Conservation (phyloP, 495 filamentous ascomycete species). For the Hypoxylon intermedium region DNA sequence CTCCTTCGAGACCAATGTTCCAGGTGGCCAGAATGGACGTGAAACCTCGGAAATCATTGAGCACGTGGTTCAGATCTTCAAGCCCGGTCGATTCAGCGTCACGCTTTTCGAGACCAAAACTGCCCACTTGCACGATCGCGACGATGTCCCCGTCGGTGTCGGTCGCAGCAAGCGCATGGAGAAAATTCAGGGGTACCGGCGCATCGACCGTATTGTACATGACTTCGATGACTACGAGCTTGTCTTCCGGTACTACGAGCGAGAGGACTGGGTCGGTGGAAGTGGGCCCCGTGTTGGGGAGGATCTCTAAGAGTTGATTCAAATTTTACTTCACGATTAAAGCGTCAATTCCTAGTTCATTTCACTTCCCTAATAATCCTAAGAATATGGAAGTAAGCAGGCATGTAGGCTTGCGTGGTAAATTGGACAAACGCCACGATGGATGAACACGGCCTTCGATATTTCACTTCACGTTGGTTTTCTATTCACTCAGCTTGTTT, state of each 20-base stretch:
- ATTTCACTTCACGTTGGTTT: slow-evolving; percentile 3
- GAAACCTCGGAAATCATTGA: slow-evolving; percentile 89
- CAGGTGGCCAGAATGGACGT: slow-evolving; percentile 85
- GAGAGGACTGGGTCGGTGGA: slow-evolving; percentile 83
- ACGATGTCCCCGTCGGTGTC: slow-evolving; percentile 49
- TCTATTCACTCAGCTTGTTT: not conserved
- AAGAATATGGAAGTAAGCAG: slow-evolving; percentile 1
- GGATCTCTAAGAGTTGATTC: slow-evolving; percentile 32
- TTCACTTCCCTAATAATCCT: slow-evolving; percentile 15
- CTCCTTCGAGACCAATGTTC: slow-evolving; percentile 98
- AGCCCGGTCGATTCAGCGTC: slow-evolving; percentile 93
- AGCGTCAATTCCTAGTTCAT: slow-evolving; percentile 8
- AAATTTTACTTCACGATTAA: not conserved
- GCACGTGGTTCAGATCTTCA: slow-evolving; percentile 94
- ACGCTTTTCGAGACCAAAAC: slow-evolving; percentile 93
- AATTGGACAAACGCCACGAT: slow-evolving; percentile 1
- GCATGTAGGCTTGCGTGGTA: slow-evolving; percentile 9
- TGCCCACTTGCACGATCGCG: slow-evolving; percentile 49
- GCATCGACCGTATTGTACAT: slow-evolving; percentile 94
- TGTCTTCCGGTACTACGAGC: slow-evolving; percentile 95
- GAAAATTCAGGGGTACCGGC: slow-evolving; percentile 81
- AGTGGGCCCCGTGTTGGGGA: slow-evolving; percentile 75
- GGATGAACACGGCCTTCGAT: slow-evolving; percentile 1
- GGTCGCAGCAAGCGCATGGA: slow-evolving; percentile 75
- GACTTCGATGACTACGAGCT: slow-evolving; percentile 98